A percentile compares a stretch with the other conserved stretches of the same genome.
These are phyloP conservation scores for Ceriops decandra DNA, from an alignment of 345 rosid species.

Conservation along the genomic window DNA sequence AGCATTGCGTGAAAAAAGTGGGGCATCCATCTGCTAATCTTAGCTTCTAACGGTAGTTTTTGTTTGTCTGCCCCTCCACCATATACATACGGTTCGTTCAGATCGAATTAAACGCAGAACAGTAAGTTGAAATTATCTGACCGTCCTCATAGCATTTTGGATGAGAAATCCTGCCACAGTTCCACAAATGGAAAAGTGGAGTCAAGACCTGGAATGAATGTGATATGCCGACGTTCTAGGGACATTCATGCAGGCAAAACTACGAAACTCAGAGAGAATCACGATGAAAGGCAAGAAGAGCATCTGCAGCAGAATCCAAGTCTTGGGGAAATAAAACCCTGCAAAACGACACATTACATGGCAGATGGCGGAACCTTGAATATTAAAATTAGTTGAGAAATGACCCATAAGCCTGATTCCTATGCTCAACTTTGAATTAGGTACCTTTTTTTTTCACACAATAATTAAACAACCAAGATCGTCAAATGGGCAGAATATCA, in stretches of 20 bases:
- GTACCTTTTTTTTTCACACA: too few relatives aligned
- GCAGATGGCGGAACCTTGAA: not conserved
- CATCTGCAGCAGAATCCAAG: constrained; percentile 64
- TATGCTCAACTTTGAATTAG: too few relatives aligned
- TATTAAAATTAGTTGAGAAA: not conserved
- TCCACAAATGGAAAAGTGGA: constrained; percentile 1
- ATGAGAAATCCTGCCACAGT: not conserved
- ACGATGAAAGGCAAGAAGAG: constrained; percentile 49
- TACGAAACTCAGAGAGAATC: constrained; percentile 21
- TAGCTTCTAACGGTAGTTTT: not conserved
- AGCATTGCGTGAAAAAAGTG: not conserved
- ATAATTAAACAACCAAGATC: too few relatives aligned
- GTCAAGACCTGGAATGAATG: too few relatives aligned
- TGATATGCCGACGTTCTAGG: not conserved
- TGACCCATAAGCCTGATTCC: not conserved
- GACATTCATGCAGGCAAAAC: not conserved
- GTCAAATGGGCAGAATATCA: too few relatives aligned
- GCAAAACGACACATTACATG: constrained; percentile 19
- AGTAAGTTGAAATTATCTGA: not conserved
- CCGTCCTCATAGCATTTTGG: not conserved
- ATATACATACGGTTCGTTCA: constrained; percentile 2
- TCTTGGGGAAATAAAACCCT: constrained; percentile 97
- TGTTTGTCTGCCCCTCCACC: not conserved
- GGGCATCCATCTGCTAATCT: constrained; percentile 1
- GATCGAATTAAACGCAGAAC: not conserved